phyloP scores from a whole-genome alignment of 148 eudicot genomes.

The Arctostaphylos glauca region DNA sequence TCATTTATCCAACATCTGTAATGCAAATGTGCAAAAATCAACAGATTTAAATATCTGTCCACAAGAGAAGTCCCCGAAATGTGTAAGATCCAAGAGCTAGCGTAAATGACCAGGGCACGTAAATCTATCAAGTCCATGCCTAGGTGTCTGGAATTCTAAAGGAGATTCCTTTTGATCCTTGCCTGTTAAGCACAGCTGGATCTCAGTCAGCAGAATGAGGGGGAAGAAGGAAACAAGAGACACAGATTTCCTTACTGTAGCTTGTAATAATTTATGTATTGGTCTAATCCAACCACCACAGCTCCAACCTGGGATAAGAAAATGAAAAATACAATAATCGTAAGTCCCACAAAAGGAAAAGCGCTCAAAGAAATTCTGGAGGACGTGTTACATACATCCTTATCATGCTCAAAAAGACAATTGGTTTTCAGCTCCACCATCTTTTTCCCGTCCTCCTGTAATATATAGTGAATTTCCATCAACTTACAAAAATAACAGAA shows the following conservation, averaged over 20 bases:
- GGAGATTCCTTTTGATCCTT: background rate
- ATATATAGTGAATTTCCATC: conserved; percentile 1
- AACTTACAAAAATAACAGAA: background rate
- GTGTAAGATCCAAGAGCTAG: background rate
- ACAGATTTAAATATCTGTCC: background rate
- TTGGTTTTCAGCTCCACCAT: conserved; percentile 47
- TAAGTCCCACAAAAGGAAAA: conserved; percentile 3
- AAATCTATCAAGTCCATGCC: conserved; percentile 4
- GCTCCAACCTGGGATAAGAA: conserved; percentile 73
- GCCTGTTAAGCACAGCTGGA: background rate
- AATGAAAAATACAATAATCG: background rate
- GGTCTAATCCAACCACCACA: conserved; percentile 93
- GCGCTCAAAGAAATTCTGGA: background rate
- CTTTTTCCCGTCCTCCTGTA: conserved; percentile 79
- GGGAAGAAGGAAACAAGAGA: background rate
- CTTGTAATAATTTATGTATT: conserved; percentile 75
- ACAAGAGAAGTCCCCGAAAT: background rate
- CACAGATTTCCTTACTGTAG: conserved; percentile 58
- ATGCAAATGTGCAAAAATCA: background rate
- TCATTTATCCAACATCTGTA: background rate
- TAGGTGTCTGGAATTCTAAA: background rate
- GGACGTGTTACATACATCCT: conserved; percentile 49
- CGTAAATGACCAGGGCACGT: background rate
- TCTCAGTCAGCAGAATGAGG: background rate
- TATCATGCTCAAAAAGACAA: conserved; percentile 68